These are phyloP conservation scores for Triticum dicoccoides DNA, from an alignment of 176 grass and related monocot species.

Conservation along the genomic window DNA sequence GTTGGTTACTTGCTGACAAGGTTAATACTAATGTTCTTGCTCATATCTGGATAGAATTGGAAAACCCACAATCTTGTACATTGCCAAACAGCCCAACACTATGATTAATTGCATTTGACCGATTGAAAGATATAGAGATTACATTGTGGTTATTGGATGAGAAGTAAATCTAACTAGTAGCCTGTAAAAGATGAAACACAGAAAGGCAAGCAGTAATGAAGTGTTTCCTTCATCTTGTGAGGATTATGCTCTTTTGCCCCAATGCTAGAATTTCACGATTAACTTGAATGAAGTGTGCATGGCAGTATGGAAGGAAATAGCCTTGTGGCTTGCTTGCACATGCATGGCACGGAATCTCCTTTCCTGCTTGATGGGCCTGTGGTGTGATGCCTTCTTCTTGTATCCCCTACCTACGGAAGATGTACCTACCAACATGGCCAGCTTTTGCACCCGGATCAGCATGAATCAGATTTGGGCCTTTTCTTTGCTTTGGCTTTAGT, in stretches of 20 bases:
- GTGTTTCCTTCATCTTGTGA: background rate
- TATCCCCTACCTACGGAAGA: background rate
- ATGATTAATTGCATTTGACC: conserved; percentile 23
- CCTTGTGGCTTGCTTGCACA: background rate
- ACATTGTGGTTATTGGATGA: conserved; percentile 18
- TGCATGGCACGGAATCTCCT: background rate
- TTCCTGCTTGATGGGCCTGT: conserved; percentile 1
- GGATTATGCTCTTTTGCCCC: conserved; percentile 15
- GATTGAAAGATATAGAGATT: conserved; percentile 35
- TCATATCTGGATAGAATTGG: conserved; percentile 37
- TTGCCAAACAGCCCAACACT: conserved; percentile 22
- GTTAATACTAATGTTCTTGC: conserved; percentile 57
- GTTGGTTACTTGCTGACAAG: conserved; percentile 48
- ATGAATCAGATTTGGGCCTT: background rate
- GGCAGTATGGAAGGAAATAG: conserved; percentile 13
- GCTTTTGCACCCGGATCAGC: background rate
- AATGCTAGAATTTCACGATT: background rate
- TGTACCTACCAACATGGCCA: background rate
- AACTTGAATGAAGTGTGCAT: conserved; percentile 2
- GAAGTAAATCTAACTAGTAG: conserved; percentile 19
- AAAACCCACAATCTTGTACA: conserved; percentile 44
- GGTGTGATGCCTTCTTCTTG: background rate
- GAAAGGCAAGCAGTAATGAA: conserved; percentile 15
- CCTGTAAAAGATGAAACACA: conserved; percentile 35
- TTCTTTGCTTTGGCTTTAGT: background rate